Base-by-base conservation (phyloP, 108 stramenopile genomes). In the Cylindrotheca closterium region DNA sequence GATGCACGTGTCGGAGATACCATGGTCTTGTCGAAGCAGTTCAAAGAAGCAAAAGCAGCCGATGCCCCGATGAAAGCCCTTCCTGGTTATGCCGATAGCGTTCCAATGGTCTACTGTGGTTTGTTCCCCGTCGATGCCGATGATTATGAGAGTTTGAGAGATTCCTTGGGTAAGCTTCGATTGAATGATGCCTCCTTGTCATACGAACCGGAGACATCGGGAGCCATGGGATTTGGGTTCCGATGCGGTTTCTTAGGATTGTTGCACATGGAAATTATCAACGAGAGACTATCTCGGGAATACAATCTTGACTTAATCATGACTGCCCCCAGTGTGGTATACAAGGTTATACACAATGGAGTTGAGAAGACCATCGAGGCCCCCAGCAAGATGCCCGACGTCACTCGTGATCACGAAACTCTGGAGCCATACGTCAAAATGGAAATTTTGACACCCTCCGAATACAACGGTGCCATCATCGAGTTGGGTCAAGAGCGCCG, bases 201-300 rank as follows among this genome's bases (percentile, higher is more conserved):
- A 2, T 92, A 89, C 52, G 91, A 92, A 74, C 91, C 93, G 0
- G 96, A 97, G 70, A 82, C 72, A 15, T 88, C 83, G 8, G 86
- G 89, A 1, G 89, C 94, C 21, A 88, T 98, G 87, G 92, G 92
- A 30, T 93, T 93, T 66, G 92, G 97, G 15, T 96, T 97, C 55
- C 87, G 97, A 21, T 96, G 95, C 61, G 98, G 99, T 0, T 99
- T 99, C 68, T 80, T 99, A 42, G 99, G 99, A 24, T 73, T 98
- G 34, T 74, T 99, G 47, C 99, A 99, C 75, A 99, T 98, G 97
- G 99, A 99, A 69, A 94, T 99, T 63, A 80, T 99, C 7, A 91
- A 97, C 52, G 96, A 99, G 79, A 77, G 99, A n/a, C 70, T 97
- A 19, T 79, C 79, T 37, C 75, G 97, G 46, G 98, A 99, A 69